phyloP scores from a whole-genome alignment of 2,329 filamentous ascomycete species.

The Fusarium multiceps region DNA sequence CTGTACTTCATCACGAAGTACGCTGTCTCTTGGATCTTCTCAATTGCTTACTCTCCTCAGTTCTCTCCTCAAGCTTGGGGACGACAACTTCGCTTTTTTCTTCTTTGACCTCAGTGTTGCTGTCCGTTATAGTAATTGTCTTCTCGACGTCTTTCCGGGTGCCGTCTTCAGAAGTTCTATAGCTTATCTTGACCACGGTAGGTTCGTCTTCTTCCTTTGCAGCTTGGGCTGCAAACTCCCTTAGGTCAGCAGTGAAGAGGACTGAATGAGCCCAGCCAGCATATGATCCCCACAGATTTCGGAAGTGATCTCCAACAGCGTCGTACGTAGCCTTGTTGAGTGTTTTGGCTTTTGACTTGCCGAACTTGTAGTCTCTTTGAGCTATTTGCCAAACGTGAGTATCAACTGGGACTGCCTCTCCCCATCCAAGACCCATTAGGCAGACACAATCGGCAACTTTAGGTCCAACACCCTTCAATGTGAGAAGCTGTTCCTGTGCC shows the following conservation, averaged over 20 bases:
- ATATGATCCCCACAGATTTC: constrained; percentile 88
- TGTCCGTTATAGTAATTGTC: constrained; percentile 28
- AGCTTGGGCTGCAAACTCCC: constrained; percentile 79
- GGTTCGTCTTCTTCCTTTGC: constrained; percentile 24
- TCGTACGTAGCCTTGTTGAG: constrained; percentile 91
- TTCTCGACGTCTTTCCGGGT: constrained; percentile 44
- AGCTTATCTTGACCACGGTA: constrained; percentile 24
- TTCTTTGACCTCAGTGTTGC: constrained; percentile 29
- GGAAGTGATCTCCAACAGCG: constrained; percentile 89
- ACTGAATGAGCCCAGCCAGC: constrained; percentile 99
- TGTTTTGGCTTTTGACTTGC: constrained; percentile 84
- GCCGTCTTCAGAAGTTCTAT: constrained; percentile 25
- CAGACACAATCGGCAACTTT: constrained; percentile 98
- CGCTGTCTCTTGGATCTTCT: constrained; percentile 47
- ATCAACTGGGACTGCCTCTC: constrained; percentile 93
- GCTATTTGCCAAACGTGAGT: constrained; percentile 99
- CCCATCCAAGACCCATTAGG: constrained; percentile 96
- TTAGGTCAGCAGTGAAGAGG: constrained; percentile 92
- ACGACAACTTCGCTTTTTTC: constrained; percentile 28
- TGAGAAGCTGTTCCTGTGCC: constrained; percentile 83
- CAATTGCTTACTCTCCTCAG: constrained; percentile 19
- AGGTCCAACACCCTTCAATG: constrained; percentile 88
- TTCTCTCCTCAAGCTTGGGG: constrained; percentile 27
- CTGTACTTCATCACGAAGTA: constrained; percentile 19
- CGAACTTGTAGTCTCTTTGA: constrained; percentile 93